phyloP scores from a whole-genome alignment of 2,329 filamentous ascomycete species.

The Cladorrhinum sp. region DNA sequence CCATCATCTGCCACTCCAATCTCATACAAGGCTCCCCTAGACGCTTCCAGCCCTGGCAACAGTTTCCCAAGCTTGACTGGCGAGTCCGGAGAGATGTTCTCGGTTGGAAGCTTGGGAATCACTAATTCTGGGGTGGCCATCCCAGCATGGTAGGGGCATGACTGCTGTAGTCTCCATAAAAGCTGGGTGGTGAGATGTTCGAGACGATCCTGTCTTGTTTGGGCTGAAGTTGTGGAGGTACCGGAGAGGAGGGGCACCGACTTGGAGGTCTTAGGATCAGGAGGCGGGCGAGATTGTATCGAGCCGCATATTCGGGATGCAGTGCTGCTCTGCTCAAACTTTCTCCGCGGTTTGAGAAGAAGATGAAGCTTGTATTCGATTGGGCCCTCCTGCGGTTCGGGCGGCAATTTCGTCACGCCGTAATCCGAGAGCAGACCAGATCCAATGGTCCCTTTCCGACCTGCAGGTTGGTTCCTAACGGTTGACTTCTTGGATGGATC shows the following conservation, averaged over 20 bases:
- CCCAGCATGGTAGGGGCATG: slow-evolving; percentile 83
- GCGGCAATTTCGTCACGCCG: slow-evolving; percentile 71
- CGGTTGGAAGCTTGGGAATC: slow-evolving; percentile 71
- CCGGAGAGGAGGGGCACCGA: slow-evolving; percentile 21
- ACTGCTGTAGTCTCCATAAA: slow-evolving; percentile 92
- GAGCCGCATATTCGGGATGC: slow-evolving; percentile 34
- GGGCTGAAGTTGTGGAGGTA: slow-evolving; percentile 41
- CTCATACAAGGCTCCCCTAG: slow-evolving; percentile 89
- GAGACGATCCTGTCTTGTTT: slow-evolving; percentile 77
- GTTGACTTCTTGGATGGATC: slow-evolving; percentile 37
- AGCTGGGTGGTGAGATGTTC: slow-evolving; percentile 93
- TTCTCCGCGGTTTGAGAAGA: slow-evolving; percentile 72
- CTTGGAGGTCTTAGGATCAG: slow-evolving; percentile 30
- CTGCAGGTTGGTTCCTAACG: slow-evolving; percentile 29
- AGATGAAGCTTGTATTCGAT: slow-evolving; percentile 97
- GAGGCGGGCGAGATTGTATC: slow-evolving; percentile 30
- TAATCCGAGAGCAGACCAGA: slow-evolving; percentile 55
- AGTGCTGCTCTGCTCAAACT: slow-evolving; percentile 71
- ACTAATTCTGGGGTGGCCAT: slow-evolving; percentile 67
- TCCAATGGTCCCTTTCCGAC: slow-evolving; percentile 28
- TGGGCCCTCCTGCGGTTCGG: slow-evolving; percentile 90
- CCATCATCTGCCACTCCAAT: slow-evolving; percentile 96
- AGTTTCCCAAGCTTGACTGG: slow-evolving; percentile 53
- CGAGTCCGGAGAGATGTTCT: slow-evolving; percentile 44
- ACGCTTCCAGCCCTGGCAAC: slow-evolving; percentile 83